A percentile compares a stretch with the other conserved stretches of the same genome.
Evolutionary conservation across 495 filamentous ascomycete genomes (phyloP).

Genomic region (Xylaria nigripes): DNA sequence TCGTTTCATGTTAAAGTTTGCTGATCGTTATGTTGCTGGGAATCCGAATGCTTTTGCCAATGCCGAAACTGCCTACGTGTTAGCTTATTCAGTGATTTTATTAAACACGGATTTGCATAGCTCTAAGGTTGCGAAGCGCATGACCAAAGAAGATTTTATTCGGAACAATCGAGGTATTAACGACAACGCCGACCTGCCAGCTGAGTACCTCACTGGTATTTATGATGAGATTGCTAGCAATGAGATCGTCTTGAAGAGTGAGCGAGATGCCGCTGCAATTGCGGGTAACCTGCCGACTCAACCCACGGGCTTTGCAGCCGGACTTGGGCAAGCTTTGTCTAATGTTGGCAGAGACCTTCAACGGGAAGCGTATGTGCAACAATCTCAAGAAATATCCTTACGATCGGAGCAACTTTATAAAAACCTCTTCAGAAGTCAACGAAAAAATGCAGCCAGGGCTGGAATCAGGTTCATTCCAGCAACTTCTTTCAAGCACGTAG

Average conservation of each 20-base stretch:
- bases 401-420: constrained; percentile 74
- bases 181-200: constrained; percentile 84
- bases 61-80: constrained; percentile 92
- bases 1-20: constrained; percentile 99
- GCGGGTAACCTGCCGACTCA: constrained; percentile 52
- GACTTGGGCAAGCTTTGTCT: constrained; percentile 81
- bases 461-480: constrained; percentile 79
- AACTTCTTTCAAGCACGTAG: constrained; percentile 86
- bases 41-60: constrained; percentile 98
- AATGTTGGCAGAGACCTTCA: constrained; percentile 88
- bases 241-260: constrained; percentile 91
- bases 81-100: constrained; percentile 94
- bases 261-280: constrained; percentile 78
- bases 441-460: constrained; percentile 61
- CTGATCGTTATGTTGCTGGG: constrained; percentile 84
- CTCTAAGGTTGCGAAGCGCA: constrained; percentile 71
- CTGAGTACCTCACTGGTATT: constrained; percentile 83
- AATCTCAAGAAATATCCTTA: constrained; percentile 78
- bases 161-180: constrained; percentile 99
- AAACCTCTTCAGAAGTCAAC: constrained; percentile 77
- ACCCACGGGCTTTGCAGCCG: constrained; percentile 64
- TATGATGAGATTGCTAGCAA: constrained; percentile 86
- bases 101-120: constrained; percentile 96
- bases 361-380: constrained; percentile 85
- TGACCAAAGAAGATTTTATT: constrained; percentile 96